Evolutionary conservation across 2,329 filamentous ascomycete genomes (phyloP), one percentile per base, ranked within the genome.

Genomic region (Acrocalymma vagum): DNA sequence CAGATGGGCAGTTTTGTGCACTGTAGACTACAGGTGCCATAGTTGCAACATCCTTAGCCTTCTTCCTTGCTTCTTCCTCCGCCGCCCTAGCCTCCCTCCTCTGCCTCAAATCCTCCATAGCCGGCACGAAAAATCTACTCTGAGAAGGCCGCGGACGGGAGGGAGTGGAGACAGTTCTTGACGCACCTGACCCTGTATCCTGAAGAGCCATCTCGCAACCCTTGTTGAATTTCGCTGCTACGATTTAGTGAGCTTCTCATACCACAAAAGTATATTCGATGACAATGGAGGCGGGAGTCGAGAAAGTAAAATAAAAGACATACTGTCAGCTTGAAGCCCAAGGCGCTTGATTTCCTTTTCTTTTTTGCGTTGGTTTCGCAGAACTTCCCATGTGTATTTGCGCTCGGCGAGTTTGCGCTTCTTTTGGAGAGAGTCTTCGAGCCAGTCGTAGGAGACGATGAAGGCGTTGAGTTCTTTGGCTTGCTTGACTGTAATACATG

Each of bases 341-440:
- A 61, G 16, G 32, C 44, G 47, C 52, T 62, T 63, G 24, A 59
- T 38, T 28, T 59, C 38, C 37, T 60, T 69, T 16, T 57, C 57
- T 17, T 66, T 60, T 37, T 69, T 69, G 30, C 68, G 57, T 40
- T 63, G 51, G 16, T 60, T 51, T 13, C 42, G 35, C 14, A 59
- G 44, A 4, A 51, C 14, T 5, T 55, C 48, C 67, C 63, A 72
- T 0, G 58, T 50, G 38, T 73, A 75, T 24, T 49, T 51, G 24
- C 45, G 62, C 41, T 73, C 69, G 1, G 58, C 42, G 5, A 62
- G 43, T 42, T 67, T 69, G 9, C 52, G 44, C 26, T 55, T 54
- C 6, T 45, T 57, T 9, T 63, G 53, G 38, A 84, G 69, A 3
- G 71, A 75, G 48, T 80, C 82, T 18, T 75, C 71, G 5, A 78